Evolutionary conservation across 805 yeast genomes (phyloP).

Genomic region (Starmerella powellii): DNA sequence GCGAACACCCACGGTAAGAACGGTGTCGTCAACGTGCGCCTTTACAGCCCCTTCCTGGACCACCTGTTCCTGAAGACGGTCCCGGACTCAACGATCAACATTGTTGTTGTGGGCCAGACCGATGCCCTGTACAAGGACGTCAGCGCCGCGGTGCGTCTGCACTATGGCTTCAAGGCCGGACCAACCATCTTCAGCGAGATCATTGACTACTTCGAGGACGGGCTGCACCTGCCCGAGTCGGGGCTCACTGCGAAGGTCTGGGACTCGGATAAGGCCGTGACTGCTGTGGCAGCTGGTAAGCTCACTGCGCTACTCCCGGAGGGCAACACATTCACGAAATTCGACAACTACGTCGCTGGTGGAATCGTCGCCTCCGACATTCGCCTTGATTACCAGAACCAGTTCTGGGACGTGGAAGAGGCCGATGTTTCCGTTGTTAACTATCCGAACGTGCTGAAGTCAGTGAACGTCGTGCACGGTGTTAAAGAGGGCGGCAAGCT

Average conservation of each 20-base stretch:
- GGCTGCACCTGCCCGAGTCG: constrained; percentile 2
- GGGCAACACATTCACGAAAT: constrained; percentile 45
- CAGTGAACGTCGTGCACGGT: constrained; percentile 51
- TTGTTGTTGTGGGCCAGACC: constrained; percentile 50
- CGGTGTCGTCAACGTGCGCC: constrained; percentile 60
- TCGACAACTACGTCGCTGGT: constrained; percentile 59
- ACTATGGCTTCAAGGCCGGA: constrained; percentile 21
- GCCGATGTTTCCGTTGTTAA: constrained; percentile 60
- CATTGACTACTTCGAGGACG: constrained; percentile 44
- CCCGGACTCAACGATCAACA: constrained; percentile 44
- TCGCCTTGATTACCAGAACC: constrained; percentile 37
- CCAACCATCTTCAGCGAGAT: constrained; percentile 33
- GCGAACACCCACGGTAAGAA: constrained; percentile 40
- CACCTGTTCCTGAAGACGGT: constrained; percentile 46
- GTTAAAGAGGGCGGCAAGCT: constrained; percentile 46
- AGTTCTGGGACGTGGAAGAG: constrained; percentile 34
- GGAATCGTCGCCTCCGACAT: constrained; percentile 57
- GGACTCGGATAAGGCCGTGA: constrained; percentile 20
- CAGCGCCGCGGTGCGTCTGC: constrained; percentile 32
- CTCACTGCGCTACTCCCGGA: constrained; percentile 23
- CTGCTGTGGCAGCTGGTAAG: constrained; percentile 17
- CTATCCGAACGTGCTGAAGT: constrained; percentile 41
- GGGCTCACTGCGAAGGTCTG: constrained; percentile 14
- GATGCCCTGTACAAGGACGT: constrained; percentile 56
- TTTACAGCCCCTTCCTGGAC: constrained; percentile 68